These are phyloP conservation scores for Saprolegnia diclina DNA, from an alignment of 352 stramenopile species.

Conservation along the genomic window DNA sequence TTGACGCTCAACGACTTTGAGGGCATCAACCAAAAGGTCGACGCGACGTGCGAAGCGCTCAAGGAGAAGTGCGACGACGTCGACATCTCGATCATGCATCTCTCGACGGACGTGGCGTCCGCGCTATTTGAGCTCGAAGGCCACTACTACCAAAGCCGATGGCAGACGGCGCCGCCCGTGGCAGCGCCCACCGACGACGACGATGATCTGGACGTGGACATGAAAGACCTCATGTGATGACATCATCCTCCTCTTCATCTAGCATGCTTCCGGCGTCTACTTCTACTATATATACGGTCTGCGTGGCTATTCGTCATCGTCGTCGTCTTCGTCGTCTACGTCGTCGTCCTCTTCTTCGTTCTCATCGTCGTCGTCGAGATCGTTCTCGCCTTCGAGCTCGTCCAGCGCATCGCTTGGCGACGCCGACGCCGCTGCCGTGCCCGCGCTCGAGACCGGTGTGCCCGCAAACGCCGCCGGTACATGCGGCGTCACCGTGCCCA, in stretches of 20 bases:
- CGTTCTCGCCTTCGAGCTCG: constrained; percentile 39
- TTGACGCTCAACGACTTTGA: constrained; percentile 76
- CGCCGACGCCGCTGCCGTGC: neutral
- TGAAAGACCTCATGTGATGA: neutral
- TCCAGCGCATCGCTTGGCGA: constrained; percentile 31
- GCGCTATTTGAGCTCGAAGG: constrained; percentile 77
- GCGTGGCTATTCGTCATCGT: constrained; percentile 31
- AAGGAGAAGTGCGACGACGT: constrained; percentile 65
- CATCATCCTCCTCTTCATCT: neutral
- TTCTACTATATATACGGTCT: constrained; percentile 19
- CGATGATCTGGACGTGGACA: neutral
- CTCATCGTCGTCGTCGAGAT: constrained; percentile 45
- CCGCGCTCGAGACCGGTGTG: constrained; percentile 29
- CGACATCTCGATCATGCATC: constrained; percentile 65
- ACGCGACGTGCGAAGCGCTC: constrained; percentile 61
- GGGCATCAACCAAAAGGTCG: constrained; percentile 80
- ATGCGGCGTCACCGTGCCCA: neutral
- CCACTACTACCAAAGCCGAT: constrained; percentile 82
- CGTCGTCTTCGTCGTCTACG: constrained; percentile 29
- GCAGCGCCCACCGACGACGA: neutral
- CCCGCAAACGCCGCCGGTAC: constrained; percentile 29
- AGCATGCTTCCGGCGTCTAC: neutral
- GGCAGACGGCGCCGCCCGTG: constrained; percentile 33
- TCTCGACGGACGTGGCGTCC: constrained; percentile 72
- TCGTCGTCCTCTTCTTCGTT: constrained; percentile 49